Evolutionary conservation across 805 yeast genomes (phyloP).

Genomic region (Scheffersomyces amazonensis): DNA sequence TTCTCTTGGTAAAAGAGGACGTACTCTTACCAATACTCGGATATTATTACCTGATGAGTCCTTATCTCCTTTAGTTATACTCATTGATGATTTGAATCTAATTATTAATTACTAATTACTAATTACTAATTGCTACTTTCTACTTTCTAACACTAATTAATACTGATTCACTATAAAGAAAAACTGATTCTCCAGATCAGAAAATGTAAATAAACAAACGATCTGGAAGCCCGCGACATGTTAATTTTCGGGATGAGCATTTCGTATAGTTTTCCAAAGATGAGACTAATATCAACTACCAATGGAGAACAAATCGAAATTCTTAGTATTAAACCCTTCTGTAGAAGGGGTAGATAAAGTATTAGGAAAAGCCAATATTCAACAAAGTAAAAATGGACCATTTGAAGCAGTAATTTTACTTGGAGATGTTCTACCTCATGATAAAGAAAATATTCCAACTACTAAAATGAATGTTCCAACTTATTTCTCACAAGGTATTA

Average conservation of each 20-base stretch:
- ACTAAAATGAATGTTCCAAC: conserved; percentile 18
- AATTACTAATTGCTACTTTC: too few species aligned
- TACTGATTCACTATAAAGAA: too few species aligned
- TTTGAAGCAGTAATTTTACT: conserved; percentile 54
- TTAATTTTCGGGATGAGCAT: too few species aligned
- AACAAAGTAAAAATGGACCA: conserved; percentile 62
- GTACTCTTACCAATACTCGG: conserved; percentile 50
- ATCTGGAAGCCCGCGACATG: too few species aligned
- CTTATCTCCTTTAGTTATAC: too few species aligned
- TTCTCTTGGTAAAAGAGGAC: conserved; percentile 43
- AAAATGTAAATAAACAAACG: too few species aligned
- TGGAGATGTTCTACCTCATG: conserved; percentile 39
- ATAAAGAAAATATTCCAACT: conserved; percentile 12
- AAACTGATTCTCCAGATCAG: too few species aligned
- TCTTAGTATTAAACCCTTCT: conserved; percentile 46
- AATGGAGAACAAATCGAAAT: conserved; percentile 26
- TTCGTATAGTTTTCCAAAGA: too few species aligned
- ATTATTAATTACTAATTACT: too few species aligned
- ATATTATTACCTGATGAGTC: conserved; percentile 28
- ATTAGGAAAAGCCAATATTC: conserved; percentile 41
- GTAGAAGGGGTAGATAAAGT: conserved; percentile 41
- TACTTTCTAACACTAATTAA: too few species aligned
- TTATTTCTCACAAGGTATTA: conserved; percentile 20
- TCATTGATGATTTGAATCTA: neutral
- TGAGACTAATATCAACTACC: too few species aligned